Conservation (phyloP, 2,329 filamentous ascomycete genomes). For the Phialophora chinensis region DNA sequence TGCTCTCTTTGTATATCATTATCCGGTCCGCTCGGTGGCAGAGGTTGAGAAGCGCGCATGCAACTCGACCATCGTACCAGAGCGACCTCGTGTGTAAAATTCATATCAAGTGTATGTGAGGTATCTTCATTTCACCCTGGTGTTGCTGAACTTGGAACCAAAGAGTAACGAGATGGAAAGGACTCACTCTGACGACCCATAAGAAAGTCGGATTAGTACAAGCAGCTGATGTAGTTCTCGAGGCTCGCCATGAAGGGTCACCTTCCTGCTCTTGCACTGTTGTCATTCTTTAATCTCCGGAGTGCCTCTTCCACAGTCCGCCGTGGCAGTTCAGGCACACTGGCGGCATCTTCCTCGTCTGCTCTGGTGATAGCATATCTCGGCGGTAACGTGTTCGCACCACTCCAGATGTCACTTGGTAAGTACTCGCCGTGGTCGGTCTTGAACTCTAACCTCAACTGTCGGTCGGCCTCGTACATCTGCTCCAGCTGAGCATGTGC, state of each 20-base stretch:
- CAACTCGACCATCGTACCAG: slow-evolving; percentile 7
- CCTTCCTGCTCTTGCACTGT: not conserved
- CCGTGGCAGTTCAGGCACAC: slow-evolving; percentile 52
- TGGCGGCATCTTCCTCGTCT: slow-evolving; percentile 46
- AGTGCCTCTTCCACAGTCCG: slow-evolving; percentile 52
- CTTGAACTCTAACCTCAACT: slow-evolving; percentile 77
- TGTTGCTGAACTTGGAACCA: not conserved
- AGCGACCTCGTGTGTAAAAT: not conserved
- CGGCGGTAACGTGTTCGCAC: slow-evolving; percentile 59
- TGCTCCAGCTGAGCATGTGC: slow-evolving; percentile 77
- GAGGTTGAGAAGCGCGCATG: slow-evolving; percentile 11
- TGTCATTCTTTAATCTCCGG: slow-evolving; percentile 45
- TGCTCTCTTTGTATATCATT: slow-evolving; percentile 68
- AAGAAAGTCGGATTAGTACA: not conserved
- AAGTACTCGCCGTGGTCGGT: slow-evolving; percentile 84
- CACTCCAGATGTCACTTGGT: slow-evolving; percentile 86
- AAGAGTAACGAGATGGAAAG: not conserved
- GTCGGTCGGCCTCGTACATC: slow-evolving; percentile 73
- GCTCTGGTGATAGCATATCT: slow-evolving; percentile 53
- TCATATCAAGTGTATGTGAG: slow-evolving; percentile 35
- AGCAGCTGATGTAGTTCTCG: not conserved
- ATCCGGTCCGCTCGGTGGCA: slow-evolving; percentile 34
- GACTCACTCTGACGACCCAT: not conserved
- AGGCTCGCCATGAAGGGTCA: not conserved
- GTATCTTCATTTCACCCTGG: slow-evolving; percentile 16